These are phyloP conservation scores for Kodamaea fungicola DNA, from an alignment of 1,139 yeast genomes.

Conservation along the genomic window DNA sequence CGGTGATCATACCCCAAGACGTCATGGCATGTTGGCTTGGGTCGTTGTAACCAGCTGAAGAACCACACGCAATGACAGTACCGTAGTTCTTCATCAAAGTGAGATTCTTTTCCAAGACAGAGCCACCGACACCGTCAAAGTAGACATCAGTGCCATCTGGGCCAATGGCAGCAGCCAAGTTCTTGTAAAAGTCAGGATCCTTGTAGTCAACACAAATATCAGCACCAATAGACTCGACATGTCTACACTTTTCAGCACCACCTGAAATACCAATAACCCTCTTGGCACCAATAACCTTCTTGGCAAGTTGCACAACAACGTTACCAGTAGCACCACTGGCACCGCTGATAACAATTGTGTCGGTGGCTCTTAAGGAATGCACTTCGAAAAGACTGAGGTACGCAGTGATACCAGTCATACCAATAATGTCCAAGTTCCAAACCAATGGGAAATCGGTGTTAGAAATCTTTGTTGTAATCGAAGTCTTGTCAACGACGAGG, in stretches of 20 bases:
- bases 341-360: constrained; percentile 28
- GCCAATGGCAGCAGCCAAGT: constrained; percentile 13
- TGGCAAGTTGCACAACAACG: constrained; percentile 29
- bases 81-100: constrained; percentile 20
- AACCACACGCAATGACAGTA: constrained; percentile 27
- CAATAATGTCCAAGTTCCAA: constrained; percentile 43
- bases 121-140: constrained; percentile 26
- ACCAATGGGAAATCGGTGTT: constrained; percentile 15
- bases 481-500: constrained; percentile 6
- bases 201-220: constrained; percentile 25
- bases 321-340: constrained; percentile 34
- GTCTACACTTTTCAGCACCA: constrained; percentile 25
- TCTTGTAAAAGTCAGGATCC: constrained; percentile 10
- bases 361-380: constrained; percentile 22
- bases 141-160: constrained; percentile 26
- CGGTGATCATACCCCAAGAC: constrained; percentile 24
- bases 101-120: constrained; percentile 18
- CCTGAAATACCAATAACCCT: constrained; percentile 32
- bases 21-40: constrained; percentile 19
- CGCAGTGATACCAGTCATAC: constrained; percentile 31
- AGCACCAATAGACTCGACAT: constrained; percentile 30
- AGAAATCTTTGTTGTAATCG: constrained; percentile 10
- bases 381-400: constrained; percentile 26
- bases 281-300: constrained; percentile 24
- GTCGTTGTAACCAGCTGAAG: constrained; percentile 33